A percentile compares a stretch with the other conserved stretches of the same genome.
Conservation (phyloP, 805 yeast genomes). For the Starmerella bombicola region DNA sequence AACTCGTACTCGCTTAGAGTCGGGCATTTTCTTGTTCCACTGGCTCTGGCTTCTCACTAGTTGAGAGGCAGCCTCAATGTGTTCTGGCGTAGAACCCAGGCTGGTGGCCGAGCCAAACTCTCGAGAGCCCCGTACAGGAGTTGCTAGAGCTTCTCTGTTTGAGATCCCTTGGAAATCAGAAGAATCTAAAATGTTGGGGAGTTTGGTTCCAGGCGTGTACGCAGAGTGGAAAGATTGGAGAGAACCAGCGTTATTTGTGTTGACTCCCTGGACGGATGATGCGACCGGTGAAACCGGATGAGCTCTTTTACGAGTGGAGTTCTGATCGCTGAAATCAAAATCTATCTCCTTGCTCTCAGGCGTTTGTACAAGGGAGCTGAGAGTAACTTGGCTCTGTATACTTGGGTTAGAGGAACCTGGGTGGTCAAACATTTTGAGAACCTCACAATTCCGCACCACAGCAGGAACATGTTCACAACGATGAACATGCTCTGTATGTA, state of each 20-base stretch:
- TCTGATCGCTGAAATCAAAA: background rate
- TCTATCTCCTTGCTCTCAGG: background rate
- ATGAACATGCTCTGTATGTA: background rate
- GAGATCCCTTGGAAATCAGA: no score
- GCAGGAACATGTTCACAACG: background rate
- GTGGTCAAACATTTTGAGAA: background rate
- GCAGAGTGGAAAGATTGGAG: no score
- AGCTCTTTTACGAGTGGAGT: background rate
- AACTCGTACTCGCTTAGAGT: constrained; percentile 10
- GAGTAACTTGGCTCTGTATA: no score
- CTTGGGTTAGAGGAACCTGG: background rate
- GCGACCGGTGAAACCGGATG: constrained; percentile 2
- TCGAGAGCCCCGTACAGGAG: background rate
- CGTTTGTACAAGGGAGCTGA: background rate
- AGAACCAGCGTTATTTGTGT: no score
- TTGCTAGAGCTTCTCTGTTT: no score
- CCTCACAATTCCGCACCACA: background rate
- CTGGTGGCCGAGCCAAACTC: constrained; percentile 3
- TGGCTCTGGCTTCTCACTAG: constrained; percentile 9
- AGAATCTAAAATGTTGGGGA: no score
- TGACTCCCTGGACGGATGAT: no score
- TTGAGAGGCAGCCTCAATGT: constrained; percentile 6
- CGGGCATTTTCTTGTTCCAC: constrained; percentile 2
- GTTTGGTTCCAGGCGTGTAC: no score
- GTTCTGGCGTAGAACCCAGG: background rate